These are phyloP conservation scores for Catharanthus roseus DNA, from an alignment of 257 asterid genomes.

Conservation along the genomic window DNA sequence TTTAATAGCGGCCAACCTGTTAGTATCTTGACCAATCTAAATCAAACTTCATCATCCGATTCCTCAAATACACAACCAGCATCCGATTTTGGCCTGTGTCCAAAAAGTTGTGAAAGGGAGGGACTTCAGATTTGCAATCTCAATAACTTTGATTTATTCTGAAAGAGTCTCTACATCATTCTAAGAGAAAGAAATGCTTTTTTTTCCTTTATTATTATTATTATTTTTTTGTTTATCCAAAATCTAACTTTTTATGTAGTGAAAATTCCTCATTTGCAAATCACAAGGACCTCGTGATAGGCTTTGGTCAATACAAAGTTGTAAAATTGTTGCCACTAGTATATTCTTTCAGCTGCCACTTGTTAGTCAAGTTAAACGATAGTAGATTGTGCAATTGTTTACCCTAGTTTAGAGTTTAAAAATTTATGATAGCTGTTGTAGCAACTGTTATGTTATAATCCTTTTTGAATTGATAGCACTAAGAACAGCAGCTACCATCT, in stretches of 20 bases:
- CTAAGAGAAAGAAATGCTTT: neutral
- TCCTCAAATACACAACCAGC: neutral
- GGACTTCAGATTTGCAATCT: neutral
- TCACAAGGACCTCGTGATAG: neutral
- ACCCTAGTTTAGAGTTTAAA: neutral
- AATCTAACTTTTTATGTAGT: neutral
- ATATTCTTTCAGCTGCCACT: neutral
- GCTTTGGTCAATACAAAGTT: neutral
- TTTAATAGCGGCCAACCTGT: neutral
- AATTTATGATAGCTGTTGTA: neutral
- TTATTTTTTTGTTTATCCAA: neutral
- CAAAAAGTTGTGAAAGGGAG: neutral
- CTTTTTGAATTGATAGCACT: neutral
- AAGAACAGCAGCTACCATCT: neutral
- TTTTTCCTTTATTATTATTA: too few species aligned
- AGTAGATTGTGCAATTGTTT: neutral
- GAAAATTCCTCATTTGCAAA: neutral
- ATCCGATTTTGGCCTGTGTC: neutral
- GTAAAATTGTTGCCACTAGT: neutral
- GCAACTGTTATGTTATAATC: neutral
- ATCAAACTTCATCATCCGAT: neutral
- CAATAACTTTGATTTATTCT: neutral
- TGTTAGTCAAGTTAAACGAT: neutral
- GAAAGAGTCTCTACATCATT: neutral
- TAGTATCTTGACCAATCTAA: neutral